phyloP scores from a whole-genome alignment of 2,329 filamentous ascomycete species.

The Sporothrix dimorphospora region DNA sequence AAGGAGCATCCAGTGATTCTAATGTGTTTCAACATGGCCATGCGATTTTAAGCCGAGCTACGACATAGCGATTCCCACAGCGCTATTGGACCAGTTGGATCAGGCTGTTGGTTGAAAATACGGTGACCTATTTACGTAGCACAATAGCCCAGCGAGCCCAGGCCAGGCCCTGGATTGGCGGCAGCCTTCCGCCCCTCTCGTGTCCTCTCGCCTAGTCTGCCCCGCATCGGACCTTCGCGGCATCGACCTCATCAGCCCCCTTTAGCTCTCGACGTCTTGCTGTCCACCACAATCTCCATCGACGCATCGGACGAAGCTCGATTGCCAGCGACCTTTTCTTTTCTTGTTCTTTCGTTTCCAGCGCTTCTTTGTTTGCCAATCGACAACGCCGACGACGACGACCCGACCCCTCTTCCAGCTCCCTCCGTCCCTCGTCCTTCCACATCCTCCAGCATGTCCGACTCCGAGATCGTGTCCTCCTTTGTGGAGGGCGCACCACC shows the following conservation, averaged over 20 bases:
- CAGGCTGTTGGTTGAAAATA: slow-evolving; percentile 9
- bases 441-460: slow-evolving; percentile 31
- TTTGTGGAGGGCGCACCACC: slow-evolving; percentile 95
- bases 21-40: not conserved
- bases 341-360: not conserved
- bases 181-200: slow-evolving; percentile 20
- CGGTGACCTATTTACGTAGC: not conserved
- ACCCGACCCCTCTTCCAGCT: not conserved
- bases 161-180: slow-evolving; percentile 1
- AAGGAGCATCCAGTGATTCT: not conserved
- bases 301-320: not conserved
- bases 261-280: not conserved
- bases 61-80: not conserved
- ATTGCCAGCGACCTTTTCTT: slow-evolving; percentile 2
- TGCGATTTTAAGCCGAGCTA: not conserved
- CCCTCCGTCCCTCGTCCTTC: not conserved
- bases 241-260: slow-evolving; percentile 14
- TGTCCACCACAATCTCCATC: not conserved
- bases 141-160: too few relatives aligned
- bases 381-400: not conserved
- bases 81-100: not conserved
- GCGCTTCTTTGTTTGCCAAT: not conserved
- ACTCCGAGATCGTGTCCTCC: slow-evolving; percentile 69
- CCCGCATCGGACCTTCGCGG: slow-evolving; percentile 24
- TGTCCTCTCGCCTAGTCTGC: not conserved